These are phyloP conservation scores for Ceratocystis cubensis DNA, from an alignment of 2,329 filamentous ascomycete species.

Conservation along the genomic window DNA sequence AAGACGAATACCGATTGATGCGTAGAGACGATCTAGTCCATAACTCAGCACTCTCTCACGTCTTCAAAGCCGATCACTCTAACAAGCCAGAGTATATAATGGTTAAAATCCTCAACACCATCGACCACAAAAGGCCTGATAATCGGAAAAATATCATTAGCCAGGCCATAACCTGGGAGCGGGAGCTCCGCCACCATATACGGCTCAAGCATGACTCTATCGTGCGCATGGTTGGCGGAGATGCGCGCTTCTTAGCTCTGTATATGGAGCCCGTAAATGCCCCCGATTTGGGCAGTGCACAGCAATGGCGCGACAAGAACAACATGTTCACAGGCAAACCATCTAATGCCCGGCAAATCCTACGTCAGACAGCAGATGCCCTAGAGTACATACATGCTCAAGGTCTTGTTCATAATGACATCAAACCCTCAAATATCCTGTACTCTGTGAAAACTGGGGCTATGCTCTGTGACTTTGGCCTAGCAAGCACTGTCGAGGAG, in stretches of 20 bases:
- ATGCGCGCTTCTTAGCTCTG: conserved; percentile 46
- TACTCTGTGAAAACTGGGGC: conserved; percentile 47
- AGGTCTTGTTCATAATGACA: conserved; percentile 47
- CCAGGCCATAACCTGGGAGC: conserved; percentile 48
- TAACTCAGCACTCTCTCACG: conserved; percentile 3
- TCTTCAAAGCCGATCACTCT: conserved; percentile 6
- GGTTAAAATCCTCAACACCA: conserved; percentile 11
- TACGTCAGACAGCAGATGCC: conserved; percentile 42
- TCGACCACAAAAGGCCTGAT: not conserved
- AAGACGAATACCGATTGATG: conserved; percentile 10
- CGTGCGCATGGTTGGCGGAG: conserved; percentile 45
- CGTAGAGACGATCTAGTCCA: conserved; percentile 5
- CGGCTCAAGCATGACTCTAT: conserved; percentile 45
- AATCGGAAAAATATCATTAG: conserved; percentile 30
- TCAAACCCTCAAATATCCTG: conserved; percentile 50
- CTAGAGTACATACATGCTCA: conserved; percentile 44
- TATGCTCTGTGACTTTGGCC: conserved; percentile 48
- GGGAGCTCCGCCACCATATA: conserved; percentile 45
- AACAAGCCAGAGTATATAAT: conserved; percentile 9
- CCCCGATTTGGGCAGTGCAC: conserved; percentile 38
- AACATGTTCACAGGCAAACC: conserved; percentile 40
- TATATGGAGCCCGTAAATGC: conserved; percentile 52
- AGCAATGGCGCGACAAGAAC: conserved; percentile 38
- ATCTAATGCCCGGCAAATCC: conserved; percentile 39
- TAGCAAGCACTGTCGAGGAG: conserved; percentile 38